A percentile compares a stretch with the other conserved stretches of the same genome.
phyloP scores from a whole-genome alignment of 768 basidiomycete genomes.

The Hemileccinum rubropunctum region DNA sequence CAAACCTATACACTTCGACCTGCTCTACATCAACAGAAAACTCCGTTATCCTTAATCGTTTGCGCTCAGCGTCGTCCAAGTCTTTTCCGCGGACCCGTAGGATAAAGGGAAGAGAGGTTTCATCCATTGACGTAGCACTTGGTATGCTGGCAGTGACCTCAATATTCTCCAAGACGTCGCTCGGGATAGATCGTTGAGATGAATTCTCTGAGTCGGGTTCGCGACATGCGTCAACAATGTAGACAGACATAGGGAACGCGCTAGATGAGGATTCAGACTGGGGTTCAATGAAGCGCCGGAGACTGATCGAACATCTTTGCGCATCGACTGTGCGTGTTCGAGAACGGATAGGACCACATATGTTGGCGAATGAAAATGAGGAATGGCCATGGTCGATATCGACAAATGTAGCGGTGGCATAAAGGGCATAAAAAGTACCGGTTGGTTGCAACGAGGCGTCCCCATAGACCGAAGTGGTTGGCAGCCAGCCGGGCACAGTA shows the following conservation, averaged over 20 bases:
- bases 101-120: slow-evolving; percentile 49
- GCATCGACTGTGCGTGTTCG: slow-evolving; percentile 43
- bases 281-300: slow-evolving; percentile 55
- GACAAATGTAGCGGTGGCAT: slow-evolving; percentile 61
- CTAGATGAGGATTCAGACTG: slow-evolving; percentile 32
- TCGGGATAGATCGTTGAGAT: slow-evolving; percentile 40
- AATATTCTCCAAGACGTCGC: slow-evolving; percentile 56
- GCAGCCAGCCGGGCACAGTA: slow-evolving; percentile 89
- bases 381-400: slow-evolving; percentile 41
- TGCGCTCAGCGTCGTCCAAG: slow-evolving; percentile 46
- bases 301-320: slow-evolving; percentile 36
- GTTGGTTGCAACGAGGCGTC: slow-evolving; percentile 38
- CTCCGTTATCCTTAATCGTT: slow-evolving; percentile 53
- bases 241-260: slow-evolving; percentile 36
- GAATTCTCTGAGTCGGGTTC: slow-evolving; percentile 12
- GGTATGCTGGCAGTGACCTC: slow-evolving; percentile 66
- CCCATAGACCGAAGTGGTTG: slow-evolving; percentile 53
- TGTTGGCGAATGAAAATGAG: slow-evolving; percentile 46
- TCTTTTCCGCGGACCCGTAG: slow-evolving; percentile 60
- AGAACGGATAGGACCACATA: slow-evolving; percentile 57
- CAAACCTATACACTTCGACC: slow-evolving; percentile 64
- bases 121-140: slow-evolving; percentile 45
- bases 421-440: slow-evolving; percentile 65
- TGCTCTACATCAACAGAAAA: slow-evolving; percentile 62
- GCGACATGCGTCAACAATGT: slow-evolving; percentile 41